Percentiles rank a stretch among this genome's conserved stretches.
Conservation (phyloP, 2,329 filamentous ascomycete species). For the Trichoderma hamatum region DNA sequence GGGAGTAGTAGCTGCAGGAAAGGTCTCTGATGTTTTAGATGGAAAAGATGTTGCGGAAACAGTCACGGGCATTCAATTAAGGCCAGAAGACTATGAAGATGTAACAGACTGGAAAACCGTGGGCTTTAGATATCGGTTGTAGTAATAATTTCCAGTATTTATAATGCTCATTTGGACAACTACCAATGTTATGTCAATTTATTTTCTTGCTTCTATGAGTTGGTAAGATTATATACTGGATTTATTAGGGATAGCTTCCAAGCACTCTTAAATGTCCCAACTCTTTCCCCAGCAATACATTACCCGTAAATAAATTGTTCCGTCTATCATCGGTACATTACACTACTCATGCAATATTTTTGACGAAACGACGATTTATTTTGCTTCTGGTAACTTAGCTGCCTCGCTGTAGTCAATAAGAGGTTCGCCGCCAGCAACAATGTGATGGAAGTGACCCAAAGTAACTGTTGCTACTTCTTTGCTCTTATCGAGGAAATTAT, state of each 20-base stretch:
- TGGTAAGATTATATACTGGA: too few relatives aligned
- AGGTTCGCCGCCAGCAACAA: slow-evolving; percentile 7
- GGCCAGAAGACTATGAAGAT: slow-evolving; percentile 56
- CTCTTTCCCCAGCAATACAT: not conserved
- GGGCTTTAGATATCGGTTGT: slow-evolving; percentile 62
- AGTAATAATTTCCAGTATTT: not conserved
- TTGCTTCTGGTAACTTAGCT: not conserved
- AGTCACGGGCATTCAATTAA: slow-evolving; percentile 44
- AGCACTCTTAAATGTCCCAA: not conserved
- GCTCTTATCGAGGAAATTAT: slow-evolving; percentile 25
- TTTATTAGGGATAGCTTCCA: too few relatives aligned
- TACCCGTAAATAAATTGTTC: not conserved
- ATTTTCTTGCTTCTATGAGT: too few relatives aligned
- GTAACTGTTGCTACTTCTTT: slow-evolving; percentile 19
- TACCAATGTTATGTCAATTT: not conserved
- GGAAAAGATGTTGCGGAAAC: slow-evolving; percentile 36
- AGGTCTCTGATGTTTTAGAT: slow-evolving; percentile 38
- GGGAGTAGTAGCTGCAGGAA: slow-evolving; percentile 45
- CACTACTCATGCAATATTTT: not conserved
- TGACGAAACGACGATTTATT: not conserved
- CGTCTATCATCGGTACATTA: not conserved
- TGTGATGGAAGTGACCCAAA: slow-evolving; percentile 10
- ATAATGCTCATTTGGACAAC: not conserved
- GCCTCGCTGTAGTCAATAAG: slow-evolving; percentile 14
- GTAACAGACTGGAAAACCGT: slow-evolving; percentile 62